Base-by-base conservation (phyloP, 139 green algal species). In the Chlamydomonas eustigma region DNA sequence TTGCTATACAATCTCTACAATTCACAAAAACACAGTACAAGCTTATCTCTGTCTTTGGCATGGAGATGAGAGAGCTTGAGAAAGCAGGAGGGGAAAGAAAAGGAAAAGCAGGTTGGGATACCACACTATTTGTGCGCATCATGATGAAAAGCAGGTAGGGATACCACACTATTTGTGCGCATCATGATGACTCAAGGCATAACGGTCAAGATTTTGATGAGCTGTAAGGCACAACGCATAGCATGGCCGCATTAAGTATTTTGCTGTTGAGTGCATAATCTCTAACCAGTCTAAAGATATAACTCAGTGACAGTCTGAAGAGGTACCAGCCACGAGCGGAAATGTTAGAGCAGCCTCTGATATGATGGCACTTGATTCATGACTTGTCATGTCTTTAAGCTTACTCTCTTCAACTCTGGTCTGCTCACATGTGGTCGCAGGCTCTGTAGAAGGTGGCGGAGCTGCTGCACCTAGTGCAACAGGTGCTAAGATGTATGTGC, bases 31-130 rank as follows among this genome's bases (percentile, higher is more conserved):
- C 18, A 34, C 30, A 72, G 64, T 6, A 22, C 6, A 37, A 22
- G 18, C 8, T 72, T 32, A 6, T 72, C 8, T 72, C 64, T 51
- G 30, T 72, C 4, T 72, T 72, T 39, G 64, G 64, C 3, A 72
- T 72, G 8, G 64, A 72, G 64, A 72, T 72, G 64, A 6, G 32
- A 4, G 64, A 72, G 28, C 4, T 72, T 25, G 32, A 72, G 64
- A 32, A 34, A 6, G n/a, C 24, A 4, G 52, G 4, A 31, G 52
- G 32, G 52, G 52, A 31, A 6, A 31, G 12, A 68, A 68, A 35
- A 28, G 4, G 52, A 6, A 31, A 68, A 35, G 52, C 6, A 5
- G 52, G 52, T 4, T 68, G 6, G 8, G 22, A 8, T 68, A 28
- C 6, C 4, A 37, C n/a, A 8, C 4, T 4, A 25, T 68, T 25